A percentile compares a stretch with the other conserved stretches of the same genome.
Conservation (phyloP, 2,329 filamentous ascomycete species). For the Fusarium scirpi region DNA sequence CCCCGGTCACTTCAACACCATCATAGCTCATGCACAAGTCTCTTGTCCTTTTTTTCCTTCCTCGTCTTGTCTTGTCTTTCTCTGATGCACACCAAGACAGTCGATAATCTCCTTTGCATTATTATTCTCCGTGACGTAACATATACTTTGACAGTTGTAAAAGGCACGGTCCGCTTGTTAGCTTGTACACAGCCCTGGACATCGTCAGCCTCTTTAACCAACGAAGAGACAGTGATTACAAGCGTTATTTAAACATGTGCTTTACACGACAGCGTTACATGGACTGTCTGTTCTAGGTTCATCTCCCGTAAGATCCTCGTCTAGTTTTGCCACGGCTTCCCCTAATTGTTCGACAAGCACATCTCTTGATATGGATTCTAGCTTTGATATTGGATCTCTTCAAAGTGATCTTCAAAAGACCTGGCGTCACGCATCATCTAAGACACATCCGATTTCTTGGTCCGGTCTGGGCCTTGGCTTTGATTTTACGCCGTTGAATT, state of each 20-base stretch:
- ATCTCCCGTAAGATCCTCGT: slow-evolving; percentile 34
- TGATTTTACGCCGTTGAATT: slow-evolving; percentile 18
- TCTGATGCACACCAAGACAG: slow-evolving; percentile 7
- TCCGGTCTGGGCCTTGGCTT: slow-evolving; percentile 2
- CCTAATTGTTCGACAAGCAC: slow-evolving; percentile 1
- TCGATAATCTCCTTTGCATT: background rate
- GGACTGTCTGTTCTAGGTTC: slow-evolving; percentile 16
- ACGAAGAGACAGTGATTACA: slow-evolving; percentile 9
- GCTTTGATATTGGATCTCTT: slow-evolving; percentile 1
- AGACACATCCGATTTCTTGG: background rate
- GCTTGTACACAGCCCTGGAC: background rate
- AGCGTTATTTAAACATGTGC: slow-evolving; percentile 14
- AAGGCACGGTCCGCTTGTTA: slow-evolving; percentile 24
- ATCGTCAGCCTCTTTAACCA: slow-evolving; percentile 19
- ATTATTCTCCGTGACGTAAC: slow-evolving; percentile 12
- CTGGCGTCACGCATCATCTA: slow-evolving; percentile 8
- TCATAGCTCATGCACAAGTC: slow-evolving; percentile 33
- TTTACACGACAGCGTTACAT: slow-evolving; percentile 23
- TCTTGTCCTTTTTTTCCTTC: slow-evolving; percentile 3
- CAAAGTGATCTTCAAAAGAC: slow-evolving; percentile 8
- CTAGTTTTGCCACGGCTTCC: slow-evolving; percentile 21
- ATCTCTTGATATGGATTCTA: slow-evolving; percentile 1
- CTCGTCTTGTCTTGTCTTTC: background rate
- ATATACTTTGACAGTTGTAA: background rate
- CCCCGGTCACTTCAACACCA: slow-evolving; percentile 40